Base-by-base conservation (phyloP, 208 protist species). In the Phytomonas francai region DNA sequence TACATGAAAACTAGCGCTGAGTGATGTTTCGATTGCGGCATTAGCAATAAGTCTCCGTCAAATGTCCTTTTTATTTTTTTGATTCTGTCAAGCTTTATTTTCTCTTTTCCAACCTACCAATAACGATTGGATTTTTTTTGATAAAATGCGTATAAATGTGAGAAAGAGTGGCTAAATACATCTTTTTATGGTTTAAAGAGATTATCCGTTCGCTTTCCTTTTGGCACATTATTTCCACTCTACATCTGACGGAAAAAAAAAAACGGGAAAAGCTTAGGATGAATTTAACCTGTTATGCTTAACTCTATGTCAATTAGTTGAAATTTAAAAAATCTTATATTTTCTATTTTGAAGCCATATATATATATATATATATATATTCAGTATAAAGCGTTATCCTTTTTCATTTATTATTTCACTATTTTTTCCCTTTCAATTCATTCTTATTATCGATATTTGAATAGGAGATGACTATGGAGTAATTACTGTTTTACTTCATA, bases 1-100 rank as follows among this genome's bases (percentile, higher is more conserved):
- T 64, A 32, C 25, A 74, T 31, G 69, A 63, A 73, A 60, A 60
- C 56, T 16, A 57, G 9, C 9, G 6, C 34, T 39, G 9, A 49
- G 39, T 22, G 39, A 49, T 19, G 39, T 22, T 49, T 49, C 3
- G 33, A 19, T 12, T 22, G 39, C 14, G 16, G 9, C 39, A 49
- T 49, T 49, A 19, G 39, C 39, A 49, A 49, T 49, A 22, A 3
- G 14, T 49, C 16, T 49, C 12, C 14, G 16, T 49, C 4, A 49
- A 49, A 49, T 49, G 14, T 49, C 39, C 39, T 49, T 19, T 49
- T 19, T 49, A 19, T 19, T 22, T 19, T 49, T 19, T 49, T 6
- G 1, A 49, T 19, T 3, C 12, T 49, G 16, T 12, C 14, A 49
- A 49, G 12, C 3, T 19, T 49, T 12, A 49, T 49, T 22, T 49